Base-by-base conservation (phyloP, 345 rosid species). In the Isatis tinctoria region DNA sequence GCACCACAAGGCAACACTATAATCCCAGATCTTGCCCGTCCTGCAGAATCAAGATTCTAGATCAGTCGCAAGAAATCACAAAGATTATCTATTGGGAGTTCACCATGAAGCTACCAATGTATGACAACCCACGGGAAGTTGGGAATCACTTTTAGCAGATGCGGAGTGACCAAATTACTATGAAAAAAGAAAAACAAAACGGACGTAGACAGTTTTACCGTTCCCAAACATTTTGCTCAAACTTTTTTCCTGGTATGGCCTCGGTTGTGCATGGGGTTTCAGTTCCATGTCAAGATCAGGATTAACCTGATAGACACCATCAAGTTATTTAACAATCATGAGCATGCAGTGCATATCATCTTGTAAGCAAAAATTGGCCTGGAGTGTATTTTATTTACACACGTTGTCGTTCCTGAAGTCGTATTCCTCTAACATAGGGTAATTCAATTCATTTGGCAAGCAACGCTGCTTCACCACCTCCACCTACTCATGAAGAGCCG, bases 171-270 rank as follows among this genome's bases (percentile, higher is more conserved):
- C 2, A 1, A 49, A 11, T 27, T 27, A 18, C 49, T 44, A 22
- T 1, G 24, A 57, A 35, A 14, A 8, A 45, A 20, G 28, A 13
- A 39, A 39, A 27, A 13, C 36, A 28, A 54, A 54, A 33, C 14
- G 32, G 8, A 37, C 16, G 6, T 0, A 62, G 45, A 49, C 39
- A 48, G 47, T 30, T 58, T 59, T 74, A 92, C 99, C 99, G 74
- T 95, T 95, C 74, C 99, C 99, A 85, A 95, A 95, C 99, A 95
- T 95, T 90, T 95, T 95, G 79, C 99, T 95, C 58, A 90, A 86
- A 74, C 98, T 92, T 81, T 92, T 90, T 77, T 90, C 98, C 78
- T 95, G 99, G 84, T 95, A 95, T 24, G 96, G 99, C 18, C 97
- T 88, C 30, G 98, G 99, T 76, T 90, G 98, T 54, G 97, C 98